phyloP scores from a whole-genome alignment of 495 filamentous ascomycete genomes.

The Saxophila tyrrhenica region DNA sequence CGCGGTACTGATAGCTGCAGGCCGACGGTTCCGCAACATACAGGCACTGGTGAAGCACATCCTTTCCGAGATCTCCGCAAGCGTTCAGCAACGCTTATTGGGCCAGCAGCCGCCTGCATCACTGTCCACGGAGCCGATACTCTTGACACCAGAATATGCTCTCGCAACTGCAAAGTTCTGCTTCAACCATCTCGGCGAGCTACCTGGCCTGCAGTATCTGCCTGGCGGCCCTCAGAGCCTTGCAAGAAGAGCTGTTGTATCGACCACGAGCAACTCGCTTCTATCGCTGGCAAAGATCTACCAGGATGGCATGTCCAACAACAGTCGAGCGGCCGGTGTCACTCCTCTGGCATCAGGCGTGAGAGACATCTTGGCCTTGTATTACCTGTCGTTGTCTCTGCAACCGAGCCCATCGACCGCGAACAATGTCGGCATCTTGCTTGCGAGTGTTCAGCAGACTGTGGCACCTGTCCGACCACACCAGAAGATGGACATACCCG shows the following conservation, averaged over 20 bases:
- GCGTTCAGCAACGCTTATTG: constrained; percentile 18
- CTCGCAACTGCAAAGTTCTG: constrained; percentile 74
- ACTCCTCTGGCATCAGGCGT: constrained; percentile 60
- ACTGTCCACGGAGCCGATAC: constrained; percentile 47
- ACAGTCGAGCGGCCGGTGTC: constrained; percentile 47
- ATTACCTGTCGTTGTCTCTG: constrained; percentile 89
- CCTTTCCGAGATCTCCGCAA: constrained; percentile 51
- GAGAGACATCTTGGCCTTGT: constrained; percentile 86
- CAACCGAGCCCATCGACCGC: constrained; percentile 95
- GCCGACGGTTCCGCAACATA: constrained; percentile 59
- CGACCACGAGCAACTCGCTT: constrained; percentile 90
- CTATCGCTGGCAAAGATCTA: constrained; percentile 96
- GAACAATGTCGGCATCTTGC: constrained; percentile 94
- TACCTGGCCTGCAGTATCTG: constrained; percentile 74
- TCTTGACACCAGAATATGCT: constrained; percentile 75
- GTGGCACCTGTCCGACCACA: constrained; percentile 24
- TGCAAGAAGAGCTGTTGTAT: constrained; percentile 69
- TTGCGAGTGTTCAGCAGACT: constrained; percentile 84
- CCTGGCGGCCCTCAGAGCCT: constrained; percentile 44
- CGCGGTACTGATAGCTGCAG: constrained; percentile 79
- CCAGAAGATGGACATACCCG: constrained; percentile 50
- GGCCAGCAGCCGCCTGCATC: not conserved
- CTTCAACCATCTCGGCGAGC: constrained; percentile 64
- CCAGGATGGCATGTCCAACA: constrained; percentile 90
- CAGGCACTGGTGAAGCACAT: constrained; percentile 72